Base-by-base conservation (phyloP, 1,139 yeast species). In the Kurtzmaniella quercitrusa region DNA sequence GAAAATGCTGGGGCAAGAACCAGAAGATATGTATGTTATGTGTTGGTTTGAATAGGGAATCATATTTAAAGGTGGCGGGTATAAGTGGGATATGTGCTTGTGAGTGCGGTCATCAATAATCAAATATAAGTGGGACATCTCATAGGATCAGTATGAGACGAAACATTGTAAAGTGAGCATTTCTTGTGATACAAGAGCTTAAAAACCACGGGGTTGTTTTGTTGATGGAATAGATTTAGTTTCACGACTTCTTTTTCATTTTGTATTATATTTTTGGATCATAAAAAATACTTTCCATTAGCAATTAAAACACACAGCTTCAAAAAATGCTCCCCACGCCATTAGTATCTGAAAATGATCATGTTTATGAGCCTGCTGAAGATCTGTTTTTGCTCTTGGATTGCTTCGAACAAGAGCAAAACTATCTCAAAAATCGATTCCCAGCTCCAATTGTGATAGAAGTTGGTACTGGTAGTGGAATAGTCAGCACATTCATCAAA, bases 291-390 rank as follows among this genome's bases (percentile, higher is more conserved):
- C n/a, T n/a, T n/a, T n/a, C n/a, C n/a, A n/a, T n/a, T n/a, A n/a
- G n/a, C n/a, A n/a, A n/a, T n/a, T n/a, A n/a, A n/a, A n/a, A n/a
- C n/a, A n/a, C n/a, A n/a, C n/a, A n/a, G n/a, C n/a, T n/a, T n/a
- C n/a, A n/a, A n/a, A 14, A 39, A 18, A 71, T 72, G 78, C 55
- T 72, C 26, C 67, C 73, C 11, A 71, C 78, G 2, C 78, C 78
- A 2, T 46, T 49, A n/a, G 50, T 68, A 20, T 50, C 50, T 70
- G 40, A 68, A 67, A 57, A 59, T 46, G 71, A 67, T 21, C 60
- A 60, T 42, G 95, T 91, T 3, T 93, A 93, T 59, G 98, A 93
- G 56, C 98, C 98, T 0, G 79, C 95, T 0, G 98, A 93, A 54
- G 98, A 93, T 65, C 79, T 95, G 12, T 93, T 84, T 55, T 74